Base-by-base conservation (phyloP, 2,329 filamentous ascomycete species). In the Fusarium armeniacum region DNA sequence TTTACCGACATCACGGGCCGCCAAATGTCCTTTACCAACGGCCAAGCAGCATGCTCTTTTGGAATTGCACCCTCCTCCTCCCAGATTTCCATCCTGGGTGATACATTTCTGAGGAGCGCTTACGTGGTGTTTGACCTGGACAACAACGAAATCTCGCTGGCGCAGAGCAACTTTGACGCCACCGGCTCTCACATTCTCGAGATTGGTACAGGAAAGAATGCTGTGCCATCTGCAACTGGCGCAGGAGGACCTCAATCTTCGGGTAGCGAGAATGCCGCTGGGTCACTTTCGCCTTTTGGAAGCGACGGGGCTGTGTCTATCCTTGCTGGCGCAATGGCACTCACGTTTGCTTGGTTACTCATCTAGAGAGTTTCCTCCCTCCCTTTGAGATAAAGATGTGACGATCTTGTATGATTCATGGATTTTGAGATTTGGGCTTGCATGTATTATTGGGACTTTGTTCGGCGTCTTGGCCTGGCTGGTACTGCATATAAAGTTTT, bases 61-160 rank as follows among this genome's bases (percentile, higher is more conserved):
- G 91, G 90, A 58, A 86, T 93, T 66, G 83, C 86, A 4, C 88
- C 89, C 2, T 84, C 89, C 2, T 84, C 83, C 4, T 69, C 78
- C 2, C 82, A 84, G 32, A 85, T 85, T n/a, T 84, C 85, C 44
- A 87, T 93, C 3, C 81, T 94, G 30, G 91, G 91, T 18, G 91
- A 93, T 75, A 92, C 91, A 0, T 94, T 94, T 77, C 81, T 94
- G 57, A 84, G 91, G 49, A 91, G 89, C 36, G 91, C 91, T 0
- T 94, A 94, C 71, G 86, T 93, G 16, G 91, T 94, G 13, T 93
- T 92, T 76, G 91, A 93, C 76, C 82, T 93, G 24, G 87, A 83
- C 30, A 92, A 91, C 77, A 89, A 93, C 76, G 84, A 91, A 78
- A 89, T 93, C 69, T 90, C 89, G 3, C 79, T 93, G 33, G 91